phyloP scores from a whole-genome alignment of 371 early-diverging fungal species.

The Nematocida minor region DNA sequence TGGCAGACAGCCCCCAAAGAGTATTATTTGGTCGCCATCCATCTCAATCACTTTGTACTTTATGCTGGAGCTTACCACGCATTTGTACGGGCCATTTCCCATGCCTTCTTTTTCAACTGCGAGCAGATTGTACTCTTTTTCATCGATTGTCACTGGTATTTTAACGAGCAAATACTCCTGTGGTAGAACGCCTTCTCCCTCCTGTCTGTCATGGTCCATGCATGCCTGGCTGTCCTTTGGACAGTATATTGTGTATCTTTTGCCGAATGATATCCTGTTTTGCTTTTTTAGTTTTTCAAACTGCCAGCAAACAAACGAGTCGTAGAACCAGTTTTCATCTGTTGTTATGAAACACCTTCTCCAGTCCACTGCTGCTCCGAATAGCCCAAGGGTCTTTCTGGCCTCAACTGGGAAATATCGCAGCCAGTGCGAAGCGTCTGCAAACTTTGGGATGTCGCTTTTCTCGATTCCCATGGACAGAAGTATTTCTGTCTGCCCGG shows the following conservation, averaged over 20 bases:
- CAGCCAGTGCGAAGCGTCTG: constrained; percentile 87
- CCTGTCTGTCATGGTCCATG: constrained; percentile 97
- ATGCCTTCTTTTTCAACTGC: neutral
- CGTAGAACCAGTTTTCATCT: constrained; percentile 94
- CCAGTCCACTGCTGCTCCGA: constrained; percentile 91
- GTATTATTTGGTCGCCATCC: constrained; percentile 3
- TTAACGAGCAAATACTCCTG: constrained; percentile 73
- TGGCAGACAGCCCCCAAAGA: neutral
- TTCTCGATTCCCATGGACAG: constrained; percentile 73
- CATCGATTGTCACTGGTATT: neutral
- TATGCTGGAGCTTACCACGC: neutral
- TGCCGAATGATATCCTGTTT: constrained; percentile 85
- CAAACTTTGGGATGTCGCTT: constrained; percentile 83
- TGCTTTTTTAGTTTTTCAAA: constrained; percentile 76
- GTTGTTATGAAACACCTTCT: constrained; percentile 96
- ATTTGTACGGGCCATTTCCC: constrained; percentile 10
- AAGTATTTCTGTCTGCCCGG: constrained; percentile 72
- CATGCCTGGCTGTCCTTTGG: constrained; percentile 93
- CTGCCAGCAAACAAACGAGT: constrained; percentile 97
- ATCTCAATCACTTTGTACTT: neutral
- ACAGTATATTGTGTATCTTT: constrained; percentile 94
- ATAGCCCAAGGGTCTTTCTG: constrained; percentile 72
- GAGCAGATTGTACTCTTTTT: neutral
- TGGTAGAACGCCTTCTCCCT: constrained; percentile 91
- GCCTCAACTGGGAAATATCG: constrained; percentile 86